phyloP scores from a whole-genome alignment of 2,329 filamentous ascomycete genomes.

The Tolypocladium pustulatum region DNA sequence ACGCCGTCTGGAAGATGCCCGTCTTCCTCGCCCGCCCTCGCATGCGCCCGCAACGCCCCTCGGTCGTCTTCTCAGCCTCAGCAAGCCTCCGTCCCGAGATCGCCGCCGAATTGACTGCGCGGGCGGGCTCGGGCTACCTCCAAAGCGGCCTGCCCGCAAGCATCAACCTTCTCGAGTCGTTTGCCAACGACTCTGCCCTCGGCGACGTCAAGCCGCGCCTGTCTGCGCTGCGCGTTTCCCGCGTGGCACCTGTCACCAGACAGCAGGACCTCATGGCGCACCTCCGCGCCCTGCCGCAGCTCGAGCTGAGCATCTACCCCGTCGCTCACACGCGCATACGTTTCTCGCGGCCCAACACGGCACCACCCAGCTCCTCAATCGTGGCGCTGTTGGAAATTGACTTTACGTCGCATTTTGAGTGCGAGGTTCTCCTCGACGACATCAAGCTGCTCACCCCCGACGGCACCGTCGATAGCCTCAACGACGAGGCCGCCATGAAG shows the following conservation, averaged over 20 bases:
- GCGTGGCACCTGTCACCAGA: conserved; percentile 58
- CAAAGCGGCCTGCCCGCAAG: conserved; percentile 58
- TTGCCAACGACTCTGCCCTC: conserved; percentile 54
- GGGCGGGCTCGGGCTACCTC: conserved; percentile 49
- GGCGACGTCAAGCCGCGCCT: conserved; percentile 53
- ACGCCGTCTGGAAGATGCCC: conserved; percentile 50
- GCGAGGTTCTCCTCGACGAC: conserved; percentile 50
- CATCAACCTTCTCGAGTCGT: conserved; percentile 68
- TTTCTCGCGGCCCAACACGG: conserved; percentile 54
- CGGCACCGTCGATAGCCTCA: conserved; percentile 48
- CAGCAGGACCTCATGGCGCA: conserved; percentile 51
- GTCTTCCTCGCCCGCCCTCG: conserved; percentile 49
- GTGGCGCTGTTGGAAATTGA: conserved; percentile 66
- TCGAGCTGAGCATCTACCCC: conserved; percentile 55
- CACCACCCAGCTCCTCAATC: conserved; percentile 47
- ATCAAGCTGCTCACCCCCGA: conserved; percentile 48
- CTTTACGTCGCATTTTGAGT: conserved; percentile 60
- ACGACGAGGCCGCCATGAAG: conserved; percentile 32
- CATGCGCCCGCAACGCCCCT: conserved; percentile 55
- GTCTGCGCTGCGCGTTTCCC: conserved; percentile 63
- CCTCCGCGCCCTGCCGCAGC: conserved; percentile 51
- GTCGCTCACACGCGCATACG: conserved; percentile 63
- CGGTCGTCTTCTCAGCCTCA: conserved; percentile 52
- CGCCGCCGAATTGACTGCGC: conserved; percentile 13
- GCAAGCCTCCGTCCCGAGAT: conserved; percentile 47